A percentile compares a stretch with the other conserved stretches of the same genome.
Evolutionary conservation across 257 asterid species (phyloP).

Genomic region (Solanum chaucha): DNA sequence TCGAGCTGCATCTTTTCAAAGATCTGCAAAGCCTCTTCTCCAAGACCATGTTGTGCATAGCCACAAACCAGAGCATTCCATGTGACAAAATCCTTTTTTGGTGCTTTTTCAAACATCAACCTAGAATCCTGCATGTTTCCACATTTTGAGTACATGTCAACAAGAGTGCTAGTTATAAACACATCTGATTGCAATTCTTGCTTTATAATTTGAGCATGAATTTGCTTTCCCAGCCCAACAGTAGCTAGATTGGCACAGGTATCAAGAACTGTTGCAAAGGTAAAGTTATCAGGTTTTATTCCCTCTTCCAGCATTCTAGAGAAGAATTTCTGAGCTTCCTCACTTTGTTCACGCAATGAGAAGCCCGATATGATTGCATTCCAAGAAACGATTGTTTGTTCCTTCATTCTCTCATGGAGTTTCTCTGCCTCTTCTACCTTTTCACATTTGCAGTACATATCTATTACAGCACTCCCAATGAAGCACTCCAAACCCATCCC

Average conservation of each 20-base stretch:
- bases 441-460: conserved; percentile 85
- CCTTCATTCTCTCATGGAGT: conserved; percentile 52
- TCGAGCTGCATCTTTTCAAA: conserved; percentile 51
- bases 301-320: conserved; percentile 57
- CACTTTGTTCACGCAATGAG: conserved; percentile 62
- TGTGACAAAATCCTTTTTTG: conserved; percentile 60
- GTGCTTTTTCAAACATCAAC: conserved; percentile 60
- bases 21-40: conserved; percentile 45
- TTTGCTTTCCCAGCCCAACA: conserved; percentile 76
- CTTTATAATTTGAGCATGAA: conserved; percentile 84
- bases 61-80: conserved; percentile 91
- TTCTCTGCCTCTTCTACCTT: conserved; percentile 78
- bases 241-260: conserved; percentile 82
- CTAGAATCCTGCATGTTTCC: conserved; percentile 67
- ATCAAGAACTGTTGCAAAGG: conserved; percentile 84
- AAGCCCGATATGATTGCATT: conserved; percentile 76
- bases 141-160: conserved; percentile 93
- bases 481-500: conserved; percentile 69
- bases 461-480: conserved; percentile 67
- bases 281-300: conserved; percentile 64
- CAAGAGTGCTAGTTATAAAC: conserved; percentile 73
- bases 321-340: conserved; percentile 64
- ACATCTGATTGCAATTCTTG: conserved; percentile 66
- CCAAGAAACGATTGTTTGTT: conserved; percentile 64
- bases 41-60: conserved; percentile 73